A percentile compares a stretch with the other conserved stretches of the same genome.
Conservation (phyloP, 192 early-diverging fungal genomes). For the Backusella tarrabulga region DNA sequence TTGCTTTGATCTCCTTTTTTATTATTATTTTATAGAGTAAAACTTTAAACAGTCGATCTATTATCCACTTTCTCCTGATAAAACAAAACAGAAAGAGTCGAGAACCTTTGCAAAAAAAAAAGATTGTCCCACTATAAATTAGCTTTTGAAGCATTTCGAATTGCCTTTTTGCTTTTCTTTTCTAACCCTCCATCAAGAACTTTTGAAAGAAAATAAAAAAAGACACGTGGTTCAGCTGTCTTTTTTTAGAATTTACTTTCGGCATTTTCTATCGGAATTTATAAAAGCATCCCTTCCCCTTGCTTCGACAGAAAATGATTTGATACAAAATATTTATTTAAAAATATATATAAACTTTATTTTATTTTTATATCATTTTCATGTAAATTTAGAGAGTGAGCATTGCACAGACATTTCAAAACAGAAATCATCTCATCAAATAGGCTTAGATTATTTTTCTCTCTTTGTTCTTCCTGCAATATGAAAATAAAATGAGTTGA, state of each 20-base stretch:
- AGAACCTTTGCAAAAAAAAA: not conserved
- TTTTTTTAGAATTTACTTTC: not conserved
- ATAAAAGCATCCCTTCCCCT: not conserved
- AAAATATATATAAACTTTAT: not conserved
- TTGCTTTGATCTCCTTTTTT: not conserved
- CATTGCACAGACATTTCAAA: no score
- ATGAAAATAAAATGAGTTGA: no score
- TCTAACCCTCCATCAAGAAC: not conserved
- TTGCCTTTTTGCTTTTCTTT: not conserved
- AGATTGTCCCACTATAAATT: not conserved
- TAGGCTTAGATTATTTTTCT: no score
- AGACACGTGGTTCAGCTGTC: not conserved
- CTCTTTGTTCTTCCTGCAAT: no score
- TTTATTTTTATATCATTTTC: not conserved
- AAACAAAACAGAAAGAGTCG: not conserved
- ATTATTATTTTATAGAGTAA: not conserved
- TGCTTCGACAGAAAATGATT: not conserved
- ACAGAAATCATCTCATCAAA: no score
- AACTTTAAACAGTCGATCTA: not conserved
- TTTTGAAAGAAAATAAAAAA: not conserved
- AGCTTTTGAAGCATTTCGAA: not conserved
- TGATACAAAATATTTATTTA: not conserved
- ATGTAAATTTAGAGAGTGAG: no score
- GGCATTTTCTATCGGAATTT: not conserved
- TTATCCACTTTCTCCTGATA: not conserved